Conservation (phyloP, 371 early-diverging fungal species). For the Nematocida sp. region DNA sequence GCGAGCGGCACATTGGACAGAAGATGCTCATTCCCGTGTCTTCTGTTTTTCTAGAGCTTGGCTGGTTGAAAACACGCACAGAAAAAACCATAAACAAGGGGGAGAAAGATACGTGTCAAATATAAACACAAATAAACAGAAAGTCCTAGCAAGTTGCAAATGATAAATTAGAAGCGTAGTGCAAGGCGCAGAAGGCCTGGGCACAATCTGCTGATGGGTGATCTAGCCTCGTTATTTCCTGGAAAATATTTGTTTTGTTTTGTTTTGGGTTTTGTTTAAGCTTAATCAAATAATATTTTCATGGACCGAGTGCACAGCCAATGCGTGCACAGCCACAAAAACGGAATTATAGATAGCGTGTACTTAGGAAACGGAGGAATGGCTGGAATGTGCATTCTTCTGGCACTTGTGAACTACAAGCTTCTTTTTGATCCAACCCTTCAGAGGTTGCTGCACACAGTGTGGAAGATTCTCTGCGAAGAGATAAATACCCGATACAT, state of each 20-base stretch:
- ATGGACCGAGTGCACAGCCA: conserved; percentile 47
- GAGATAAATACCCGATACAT: not conserved
- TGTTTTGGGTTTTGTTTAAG: too few relatives aligned
- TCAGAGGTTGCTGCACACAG: not conserved
- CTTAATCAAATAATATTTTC: conserved; percentile 13
- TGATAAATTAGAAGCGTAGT: too few relatives aligned
- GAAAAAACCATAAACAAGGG: not conserved
- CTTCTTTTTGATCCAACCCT: not conserved
- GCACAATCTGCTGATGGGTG: too few relatives aligned
- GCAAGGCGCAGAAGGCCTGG: too few relatives aligned
- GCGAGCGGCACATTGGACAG: conserved; percentile 12
- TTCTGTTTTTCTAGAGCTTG: not conserved
- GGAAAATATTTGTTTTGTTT: too few relatives aligned
- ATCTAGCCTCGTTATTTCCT: too few relatives aligned
- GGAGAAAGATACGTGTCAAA: too few relatives aligned
- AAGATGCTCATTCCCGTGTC: not conserved
- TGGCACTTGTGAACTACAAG: conserved; percentile 21
- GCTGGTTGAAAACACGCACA: conserved; percentile 1
- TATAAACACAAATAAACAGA: too few relatives aligned
- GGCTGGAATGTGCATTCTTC: not conserved
- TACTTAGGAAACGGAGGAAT: conserved; percentile 27
- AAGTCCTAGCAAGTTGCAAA: too few relatives aligned
- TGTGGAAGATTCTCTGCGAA: not conserved
- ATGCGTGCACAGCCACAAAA: conserved; percentile 21
- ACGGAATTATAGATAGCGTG: not conserved